Evolutionary conservation across 148 eudicot genomes (phyloP), one percentile per base, ranked within the genome.

Genomic region (Silene conica): DNA sequence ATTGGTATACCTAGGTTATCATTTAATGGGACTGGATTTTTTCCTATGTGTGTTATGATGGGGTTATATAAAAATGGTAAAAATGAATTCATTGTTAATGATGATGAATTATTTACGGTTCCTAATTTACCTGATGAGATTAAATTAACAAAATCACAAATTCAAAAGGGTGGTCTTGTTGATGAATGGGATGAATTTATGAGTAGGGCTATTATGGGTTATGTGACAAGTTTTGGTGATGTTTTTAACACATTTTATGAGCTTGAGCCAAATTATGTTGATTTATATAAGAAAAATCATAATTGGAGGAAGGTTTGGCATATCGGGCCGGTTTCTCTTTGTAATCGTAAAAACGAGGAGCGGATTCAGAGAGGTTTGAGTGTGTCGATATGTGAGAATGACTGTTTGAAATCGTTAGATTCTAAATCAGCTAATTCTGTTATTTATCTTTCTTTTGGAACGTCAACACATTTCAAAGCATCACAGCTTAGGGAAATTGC

Each of bases 241-340:
- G 63, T 90, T 6, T 74, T 79, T 0, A 89, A 91, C 54, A 89
- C 86, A 71, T 85, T 87, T 74, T 83, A 83, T 43, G 93, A 89
- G 84, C 85, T 89, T 0, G 93, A 89, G 69, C 81, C 85, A 0
- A 86, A 72, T 3, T 90, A 90, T 50, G 88, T 74, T 9, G 82
- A 83, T 63, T 69, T 81, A 11, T 84, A 76, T 73, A 75, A 64
- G 69, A 73, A 79, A 65, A 5, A 4, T 5, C 84, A 77, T 19
- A 18, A 85, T 71, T 82, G 85, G 3, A 81, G 80, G 41, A 82
- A 72, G 59, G 77, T 82, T 3, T 90, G 96, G 96, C 83, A 72
- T 61, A 74, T 87, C 0, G 92, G 96, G 10, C 92, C 92, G 0
- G 77, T 89, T 69, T 87, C 82, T 0, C 28, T 82, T 2, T 79